Percentiles rank a stretch among this genome's conserved stretches.
phyloP scores from a whole-genome alignment of 495 filamentous ascomycete genomes.

The Cenococcum geophilum region DNA sequence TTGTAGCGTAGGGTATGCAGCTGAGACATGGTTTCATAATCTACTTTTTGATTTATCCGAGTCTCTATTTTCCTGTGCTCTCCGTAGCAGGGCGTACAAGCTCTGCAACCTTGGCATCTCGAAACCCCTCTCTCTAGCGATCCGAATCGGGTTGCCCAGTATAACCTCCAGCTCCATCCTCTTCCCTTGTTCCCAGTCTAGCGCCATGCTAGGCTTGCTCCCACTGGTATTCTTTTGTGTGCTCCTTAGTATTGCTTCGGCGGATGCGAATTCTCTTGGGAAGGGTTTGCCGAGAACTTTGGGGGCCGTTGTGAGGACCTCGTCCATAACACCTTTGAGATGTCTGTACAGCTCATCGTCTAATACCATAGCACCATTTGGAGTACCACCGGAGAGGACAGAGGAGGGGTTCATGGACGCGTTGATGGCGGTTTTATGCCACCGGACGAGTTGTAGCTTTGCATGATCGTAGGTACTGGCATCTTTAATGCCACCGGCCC shows the following conservation, averaged over 20 bases:
- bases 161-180: slow-evolving; percentile 58
- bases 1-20: too few species aligned
- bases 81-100: slow-evolving; percentile 44
- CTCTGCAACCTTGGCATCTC: slow-evolving; percentile 50
- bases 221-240: slow-evolving; percentile 51
- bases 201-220: slow-evolving; percentile 52
- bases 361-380: slow-evolving; percentile 45
- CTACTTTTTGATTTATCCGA: slow-evolving; percentile 33
- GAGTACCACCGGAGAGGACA: slow-evolving; percentile 49
- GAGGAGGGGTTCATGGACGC: slow-evolving; percentile 58
- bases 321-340: slow-evolving; percentile 50
- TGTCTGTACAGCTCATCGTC: slow-evolving; percentile 43
- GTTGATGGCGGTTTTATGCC: slow-evolving; percentile 63
- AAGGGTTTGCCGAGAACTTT: slow-evolving; percentile 46
- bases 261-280: slow-evolving; percentile 43
- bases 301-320: slow-evolving; percentile 51
- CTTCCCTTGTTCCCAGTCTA: slow-evolving; percentile 53
- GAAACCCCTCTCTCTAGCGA: slow-evolving; percentile 47
- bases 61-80: slow-evolving; percentile 42
- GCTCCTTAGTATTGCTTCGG: slow-evolving; percentile 50
- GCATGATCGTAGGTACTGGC: slow-evolving; percentile 41
- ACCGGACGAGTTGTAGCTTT: slow-evolving; percentile 52
- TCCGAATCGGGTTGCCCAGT: slow-evolving; percentile 52
- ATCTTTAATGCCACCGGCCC: slow-evolving; percentile 48
- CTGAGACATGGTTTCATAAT: slow-evolving; percentile 13